Evolutionary conservation across 805 yeast species (phyloP).

Genomic region (Wickerhamomyces ciferrii): DNA sequence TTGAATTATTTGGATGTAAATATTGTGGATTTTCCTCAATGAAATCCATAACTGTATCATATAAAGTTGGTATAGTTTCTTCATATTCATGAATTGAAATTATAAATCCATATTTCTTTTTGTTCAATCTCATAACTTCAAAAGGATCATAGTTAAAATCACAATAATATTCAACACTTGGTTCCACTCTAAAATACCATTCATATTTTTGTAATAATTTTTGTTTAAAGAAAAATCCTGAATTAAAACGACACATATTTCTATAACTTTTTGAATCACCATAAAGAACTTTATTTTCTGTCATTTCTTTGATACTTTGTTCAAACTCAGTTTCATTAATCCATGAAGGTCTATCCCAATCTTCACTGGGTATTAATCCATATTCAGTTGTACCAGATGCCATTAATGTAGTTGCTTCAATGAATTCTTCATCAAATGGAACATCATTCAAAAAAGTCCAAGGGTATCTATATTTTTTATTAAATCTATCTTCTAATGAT

Average conservation of each 20-base stretch:
- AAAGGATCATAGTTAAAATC: conserved; percentile 89
- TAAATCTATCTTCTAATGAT: conserved; percentile 71
- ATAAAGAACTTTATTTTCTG: conserved; percentile 47
- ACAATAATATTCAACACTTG: conserved; percentile 83
- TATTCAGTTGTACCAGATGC: conserved; percentile 62
- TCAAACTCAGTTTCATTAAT: conserved; percentile 57
- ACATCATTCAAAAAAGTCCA: conserved; percentile 80
- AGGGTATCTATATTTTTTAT: conserved; percentile 58
- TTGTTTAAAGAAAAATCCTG: conserved; percentile 86
- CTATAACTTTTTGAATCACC: conserved; percentile 68
- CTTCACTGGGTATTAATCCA: conserved; percentile 58
- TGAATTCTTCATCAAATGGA: conserved; percentile 60
- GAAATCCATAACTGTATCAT: conserved; percentile 67
- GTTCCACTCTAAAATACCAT: conserved; percentile 95
- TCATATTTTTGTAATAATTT: conserved; percentile 66
- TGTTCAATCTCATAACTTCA: conserved; percentile 66
- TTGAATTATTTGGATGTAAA: conserved; percentile 59
- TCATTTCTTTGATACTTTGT: conserved; percentile 38
- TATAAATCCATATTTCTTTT: conserved; percentile 84
- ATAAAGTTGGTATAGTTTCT: conserved; percentile 81
- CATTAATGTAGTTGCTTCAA: conserved; percentile 52
- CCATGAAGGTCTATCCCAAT: conserved; percentile 75
- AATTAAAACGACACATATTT: conserved; percentile 94
- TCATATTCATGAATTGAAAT: conserved; percentile 77
- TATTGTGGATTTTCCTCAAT: conserved; percentile 52